Percentiles rank a stretch among this genome's conserved stretches.
phyloP scores from a whole-genome alignment of 768 basidiomycete genomes.

The Pisolithus tinctorius region DNA sequence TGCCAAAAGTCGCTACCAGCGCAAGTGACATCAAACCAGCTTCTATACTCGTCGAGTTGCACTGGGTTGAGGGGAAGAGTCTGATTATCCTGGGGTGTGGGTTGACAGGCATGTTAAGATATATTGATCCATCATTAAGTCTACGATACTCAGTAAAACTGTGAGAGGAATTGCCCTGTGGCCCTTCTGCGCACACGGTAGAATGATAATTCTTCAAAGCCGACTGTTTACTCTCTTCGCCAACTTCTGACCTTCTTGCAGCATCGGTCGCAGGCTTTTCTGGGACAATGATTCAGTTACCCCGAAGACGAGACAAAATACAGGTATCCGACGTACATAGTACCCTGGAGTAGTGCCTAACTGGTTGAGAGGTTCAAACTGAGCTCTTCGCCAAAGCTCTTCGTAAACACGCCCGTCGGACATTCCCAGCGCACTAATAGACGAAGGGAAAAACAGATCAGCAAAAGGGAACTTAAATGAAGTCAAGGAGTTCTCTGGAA shows the following conservation, averaged over 20 bases:
- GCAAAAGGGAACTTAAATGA: not conserved
- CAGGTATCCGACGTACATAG: slow-evolving; percentile 31
- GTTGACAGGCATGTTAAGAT: too few species aligned
- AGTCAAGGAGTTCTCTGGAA: not conserved
- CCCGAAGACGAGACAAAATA: not conserved
- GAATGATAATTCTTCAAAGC: slow-evolving; percentile 6
- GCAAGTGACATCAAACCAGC: too few species aligned
- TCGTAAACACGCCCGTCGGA: slow-evolving; percentile 63
- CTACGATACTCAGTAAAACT: too few species aligned
- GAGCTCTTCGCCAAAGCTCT: slow-evolving; percentile 52
- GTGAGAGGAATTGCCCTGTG: too few species aligned
- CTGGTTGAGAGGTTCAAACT: slow-evolving; percentile 54
- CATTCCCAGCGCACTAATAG: slow-evolving; percentile 57
- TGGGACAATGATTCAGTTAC: slow-evolving; percentile 1
- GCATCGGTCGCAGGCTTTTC: slow-evolving; percentile 21
- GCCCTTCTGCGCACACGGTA: not conserved
- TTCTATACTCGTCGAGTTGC: too few species aligned
- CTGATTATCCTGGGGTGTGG: too few species aligned
- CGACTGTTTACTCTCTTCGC: slow-evolving; percentile 12
- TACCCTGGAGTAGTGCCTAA: slow-evolving; percentile 47
- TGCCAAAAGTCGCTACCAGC: too few species aligned
- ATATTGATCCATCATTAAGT: not conserved
- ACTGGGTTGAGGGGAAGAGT: too few species aligned
- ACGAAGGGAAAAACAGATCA: not conserved
- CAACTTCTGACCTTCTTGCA: slow-evolving; percentile 16